These are phyloP conservation scores for Corylus avellana DNA, from an alignment of 306 rosid species.

Conservation along the genomic window DNA sequence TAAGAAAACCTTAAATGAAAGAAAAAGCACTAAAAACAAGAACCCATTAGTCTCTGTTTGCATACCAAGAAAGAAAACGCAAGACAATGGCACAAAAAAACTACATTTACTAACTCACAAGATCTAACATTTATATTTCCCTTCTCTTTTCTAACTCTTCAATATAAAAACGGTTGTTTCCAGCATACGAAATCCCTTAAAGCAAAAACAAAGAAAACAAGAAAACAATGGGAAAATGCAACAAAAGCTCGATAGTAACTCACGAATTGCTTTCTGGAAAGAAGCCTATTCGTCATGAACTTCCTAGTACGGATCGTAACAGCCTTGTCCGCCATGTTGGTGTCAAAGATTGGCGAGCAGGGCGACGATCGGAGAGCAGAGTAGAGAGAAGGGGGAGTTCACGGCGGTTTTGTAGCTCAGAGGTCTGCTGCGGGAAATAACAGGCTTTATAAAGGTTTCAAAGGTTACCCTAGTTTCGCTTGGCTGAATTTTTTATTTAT, in stretches of 20 bases:
- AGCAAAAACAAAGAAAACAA: neutral
- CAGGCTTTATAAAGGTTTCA: neutral
- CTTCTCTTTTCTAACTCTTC: too few relatives aligned
- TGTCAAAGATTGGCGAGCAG: neutral
- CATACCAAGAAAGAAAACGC: neutral
- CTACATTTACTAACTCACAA: too few relatives aligned
- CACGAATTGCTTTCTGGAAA: constrained; percentile 89
- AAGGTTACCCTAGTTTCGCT: neutral
- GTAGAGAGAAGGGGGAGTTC: neutral
- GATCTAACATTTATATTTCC: too few relatives aligned
- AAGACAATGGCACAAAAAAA: neutral
- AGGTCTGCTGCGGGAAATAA: too few relatives aligned
- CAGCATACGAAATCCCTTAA: too few relatives aligned
- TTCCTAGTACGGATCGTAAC: constrained; percentile 86
- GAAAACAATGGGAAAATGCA: neutral
- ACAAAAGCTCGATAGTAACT: constrained; percentile 20
- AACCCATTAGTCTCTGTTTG: neutral
- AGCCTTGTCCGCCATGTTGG: constrained; percentile 82
- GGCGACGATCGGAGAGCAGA: neutral
- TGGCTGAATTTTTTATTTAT: too few relatives aligned
- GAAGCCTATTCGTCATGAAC: constrained; percentile 92
- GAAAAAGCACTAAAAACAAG: neutral
- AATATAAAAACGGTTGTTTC: too few relatives aligned
- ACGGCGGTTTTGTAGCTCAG: constrained; percentile 1
- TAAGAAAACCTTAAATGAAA: neutral